Percentiles rank a stretch among this genome's conserved stretches.
Evolutionary conservation across 2,329 filamentous ascomycete species (phyloP).

Genomic region (Penicillium sp.): DNA sequence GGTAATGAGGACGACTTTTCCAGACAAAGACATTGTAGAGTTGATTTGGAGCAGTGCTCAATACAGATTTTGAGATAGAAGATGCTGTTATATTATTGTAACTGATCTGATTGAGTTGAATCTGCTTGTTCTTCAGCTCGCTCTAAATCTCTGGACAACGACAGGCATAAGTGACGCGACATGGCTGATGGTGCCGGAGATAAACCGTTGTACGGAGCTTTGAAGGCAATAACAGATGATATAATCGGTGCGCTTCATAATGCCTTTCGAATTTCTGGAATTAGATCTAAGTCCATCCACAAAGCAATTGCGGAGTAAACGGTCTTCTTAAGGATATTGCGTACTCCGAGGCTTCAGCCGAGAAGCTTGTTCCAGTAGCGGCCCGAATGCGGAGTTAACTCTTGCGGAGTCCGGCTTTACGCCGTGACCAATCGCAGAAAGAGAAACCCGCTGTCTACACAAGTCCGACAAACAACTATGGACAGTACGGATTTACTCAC

Average conservation of each 20-base stretch:
- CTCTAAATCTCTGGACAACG: background rate
- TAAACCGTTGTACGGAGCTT: background rate
- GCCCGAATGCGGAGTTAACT: background rate
- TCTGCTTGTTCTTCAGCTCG: background rate
- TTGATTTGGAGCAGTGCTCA: background rate
- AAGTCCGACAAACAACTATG: background rate
- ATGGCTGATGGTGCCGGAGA: background rate
- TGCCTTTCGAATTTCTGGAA: background rate
- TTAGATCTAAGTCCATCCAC: background rate
- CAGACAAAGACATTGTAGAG: conserved; percentile 30
- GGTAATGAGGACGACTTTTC: conserved; percentile 46
- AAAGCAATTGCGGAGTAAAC: background rate
- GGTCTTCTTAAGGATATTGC: background rate
- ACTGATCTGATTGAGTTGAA: too few relatives aligned
- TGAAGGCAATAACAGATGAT: background rate
- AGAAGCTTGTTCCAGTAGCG: background rate
- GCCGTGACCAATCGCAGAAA: background rate
- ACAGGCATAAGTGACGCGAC: background rate
- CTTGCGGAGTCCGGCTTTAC: background rate
- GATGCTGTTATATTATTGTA: background rate
- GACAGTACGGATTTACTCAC: too few relatives aligned
- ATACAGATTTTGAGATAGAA: background rate
- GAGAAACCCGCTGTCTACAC: background rate
- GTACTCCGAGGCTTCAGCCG: conserved; percentile 2
- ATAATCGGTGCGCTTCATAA: background rate